These are phyloP conservation scores for Inga oerstediana DNA, from an alignment of 306 rosid genomes.

Conservation along the genomic window DNA sequence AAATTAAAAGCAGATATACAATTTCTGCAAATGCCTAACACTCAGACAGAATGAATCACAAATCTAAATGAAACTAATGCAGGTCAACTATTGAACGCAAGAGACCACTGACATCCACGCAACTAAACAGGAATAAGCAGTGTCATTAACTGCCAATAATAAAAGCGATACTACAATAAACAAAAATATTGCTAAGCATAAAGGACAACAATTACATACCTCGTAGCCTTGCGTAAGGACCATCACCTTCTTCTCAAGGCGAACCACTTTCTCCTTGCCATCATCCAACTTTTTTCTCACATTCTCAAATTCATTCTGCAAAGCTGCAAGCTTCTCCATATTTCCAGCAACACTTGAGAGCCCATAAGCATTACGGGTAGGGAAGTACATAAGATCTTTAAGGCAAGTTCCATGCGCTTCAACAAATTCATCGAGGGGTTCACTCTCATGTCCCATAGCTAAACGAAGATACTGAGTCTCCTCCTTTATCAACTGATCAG, in stretches of 20 bases:
- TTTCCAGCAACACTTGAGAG: slow-evolving; percentile 89
- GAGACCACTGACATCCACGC: slow-evolving; percentile 5
- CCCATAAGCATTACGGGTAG: slow-evolving; percentile 80
- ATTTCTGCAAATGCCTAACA: neutral
- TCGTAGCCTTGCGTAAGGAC: slow-evolving; percentile 88
- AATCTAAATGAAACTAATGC: slow-evolving; percentile 11
- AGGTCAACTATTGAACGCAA: neutral
- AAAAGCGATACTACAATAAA: neutral
- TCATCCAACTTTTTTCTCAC: slow-evolving; percentile 76
- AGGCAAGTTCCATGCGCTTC: slow-evolving; percentile 86
- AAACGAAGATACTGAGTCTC: slow-evolving; percentile 73
- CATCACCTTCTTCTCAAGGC: slow-evolving; percentile 78
- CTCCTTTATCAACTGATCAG: slow-evolving; percentile 70
- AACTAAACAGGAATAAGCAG: neutral
- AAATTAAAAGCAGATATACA: neutral
- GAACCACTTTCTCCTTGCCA: slow-evolving; percentile 72
- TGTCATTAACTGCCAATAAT: neutral
- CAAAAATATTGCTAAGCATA: neutral
- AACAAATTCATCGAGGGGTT: slow-evolving; percentile 79
- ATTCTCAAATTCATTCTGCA: slow-evolving; percentile 80
- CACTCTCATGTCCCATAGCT: slow-evolving; percentile 89
- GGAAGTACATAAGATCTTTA: slow-evolving; percentile 83
- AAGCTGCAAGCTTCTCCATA: slow-evolving; percentile 83
- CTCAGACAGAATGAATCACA: neutral
- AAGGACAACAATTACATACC: slow-evolving; percentile 53